Evolutionary conservation across 2,329 filamentous ascomycete genomes (phyloP), one percentile per base, ranked within the genome.

Genomic region (Alternaria sp.): DNA sequence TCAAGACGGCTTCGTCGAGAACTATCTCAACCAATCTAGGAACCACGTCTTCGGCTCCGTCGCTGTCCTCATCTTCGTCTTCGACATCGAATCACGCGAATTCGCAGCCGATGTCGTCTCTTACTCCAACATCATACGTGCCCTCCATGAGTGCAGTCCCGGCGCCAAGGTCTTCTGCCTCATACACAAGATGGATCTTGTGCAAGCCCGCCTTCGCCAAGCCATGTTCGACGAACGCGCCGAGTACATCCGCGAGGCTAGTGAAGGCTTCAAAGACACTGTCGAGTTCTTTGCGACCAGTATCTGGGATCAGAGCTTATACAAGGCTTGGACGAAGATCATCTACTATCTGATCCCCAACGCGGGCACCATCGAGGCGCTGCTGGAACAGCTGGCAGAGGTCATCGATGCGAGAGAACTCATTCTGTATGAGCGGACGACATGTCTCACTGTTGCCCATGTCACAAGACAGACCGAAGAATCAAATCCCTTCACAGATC

Each of bases 321-420:
- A 98, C 85, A 97, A 97, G 80, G 95, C 95, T 1, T 99, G 95
- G 95, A 95, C 95, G 0, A 92, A 92, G 76, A 97, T 99, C 71
- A 97, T 99, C 63, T 95, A 99, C 84, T 94, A 94, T 76, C 86
- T 99, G 46, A 95, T 98, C n/a, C 95, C 95, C 4, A 98, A 98
- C 73, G 87, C 97, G 1, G 85, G 89, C 18, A 87, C 92, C 45
- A 97, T 99, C 67, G 94, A 98, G 81, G 87, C 87, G 20, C 92
- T 98, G 77, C 86, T 99, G 10, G 87, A 88, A 36, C 89, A 92
- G 38, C 86, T 99, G 30, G 93, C 94, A 6, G 87, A 91, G 41
- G 89, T 95, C 51, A 93, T 97, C 66, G 91, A 95, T 78, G 95
- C 95, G 2, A 91, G 97, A 76, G 95, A 99, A 83, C 87, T 98